These are phyloP conservation scores for Candida silvicultrix DNA, from an alignment of 805 yeast species.

Conservation along the genomic window DNA sequence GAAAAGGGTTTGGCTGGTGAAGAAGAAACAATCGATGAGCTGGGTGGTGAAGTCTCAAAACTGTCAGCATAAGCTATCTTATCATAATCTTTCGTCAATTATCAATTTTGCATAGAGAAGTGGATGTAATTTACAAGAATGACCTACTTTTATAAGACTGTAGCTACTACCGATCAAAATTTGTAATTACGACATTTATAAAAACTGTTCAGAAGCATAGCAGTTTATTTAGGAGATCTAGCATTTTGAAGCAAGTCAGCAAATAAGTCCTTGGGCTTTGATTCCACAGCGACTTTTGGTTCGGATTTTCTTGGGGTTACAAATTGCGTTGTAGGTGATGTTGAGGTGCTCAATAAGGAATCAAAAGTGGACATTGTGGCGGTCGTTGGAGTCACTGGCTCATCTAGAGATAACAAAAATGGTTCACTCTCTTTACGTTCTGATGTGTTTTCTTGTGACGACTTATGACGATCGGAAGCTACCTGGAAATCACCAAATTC, in stretches of 20 bases:
- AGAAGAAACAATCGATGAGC: slow-evolving; percentile 47
- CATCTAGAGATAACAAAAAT: slow-evolving; percentile 5
- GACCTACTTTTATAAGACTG: too few relatives aligned
- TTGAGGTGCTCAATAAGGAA: slow-evolving; percentile 6
- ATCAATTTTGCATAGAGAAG: too few relatives aligned
- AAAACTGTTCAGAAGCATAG: too few relatives aligned
- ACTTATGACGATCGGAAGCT: neutral
- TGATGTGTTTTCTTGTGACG: too few relatives aligned
- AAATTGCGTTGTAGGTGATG: slow-evolving; percentile 1
- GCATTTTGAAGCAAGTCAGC: slow-evolving; percentile 25
- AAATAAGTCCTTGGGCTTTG: slow-evolving; percentile 12
- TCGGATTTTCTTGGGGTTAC: neutral
- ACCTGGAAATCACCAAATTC: slow-evolving; percentile 31
- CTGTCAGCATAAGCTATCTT: neutral
- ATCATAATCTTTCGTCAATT: too few relatives aligned
- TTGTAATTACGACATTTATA: too few relatives aligned
- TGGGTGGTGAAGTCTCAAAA: slow-evolving; percentile 16
- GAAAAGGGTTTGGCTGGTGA: slow-evolving; percentile 82
- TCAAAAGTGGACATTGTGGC: slow-evolving; percentile 3
- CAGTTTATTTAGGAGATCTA: slow-evolving; percentile 20
- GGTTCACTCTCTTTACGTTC: neutral
- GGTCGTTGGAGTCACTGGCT: slow-evolving; percentile 8
- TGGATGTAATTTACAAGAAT: too few relatives aligned
- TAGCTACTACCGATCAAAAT: too few relatives aligned
- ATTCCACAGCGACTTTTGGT: neutral